Evolutionary conservation across 2,329 filamentous ascomycete species (phyloP).

Genomic region (Colletotrichum camelliae): DNA sequence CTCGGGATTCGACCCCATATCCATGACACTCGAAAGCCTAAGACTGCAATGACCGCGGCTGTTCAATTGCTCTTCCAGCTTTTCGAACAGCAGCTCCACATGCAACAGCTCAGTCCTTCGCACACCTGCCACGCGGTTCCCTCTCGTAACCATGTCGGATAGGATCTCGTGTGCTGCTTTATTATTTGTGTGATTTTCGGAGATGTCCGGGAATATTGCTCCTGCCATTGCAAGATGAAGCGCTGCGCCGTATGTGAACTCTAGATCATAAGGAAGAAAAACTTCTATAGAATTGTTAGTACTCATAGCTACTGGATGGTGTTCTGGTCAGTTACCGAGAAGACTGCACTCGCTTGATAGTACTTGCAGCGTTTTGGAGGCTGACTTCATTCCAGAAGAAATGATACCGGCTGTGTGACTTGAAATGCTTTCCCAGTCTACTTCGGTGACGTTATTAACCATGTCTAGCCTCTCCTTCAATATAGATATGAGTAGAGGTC

Average conservation of each 20-base stretch:
- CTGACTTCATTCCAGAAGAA: background rate
- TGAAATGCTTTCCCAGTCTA: background rate
- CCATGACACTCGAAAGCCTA: too few relatives aligned
- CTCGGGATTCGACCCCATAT: too few relatives aligned
- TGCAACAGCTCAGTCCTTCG: background rate
- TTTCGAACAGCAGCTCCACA: background rate
- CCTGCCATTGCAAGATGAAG: background rate
- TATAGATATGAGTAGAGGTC: background rate
- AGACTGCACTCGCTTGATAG: background rate
- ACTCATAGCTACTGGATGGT: background rate
- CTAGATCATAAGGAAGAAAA: background rate
- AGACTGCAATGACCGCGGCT: too few relatives aligned
- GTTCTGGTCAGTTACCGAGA: background rate
- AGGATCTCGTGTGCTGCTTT: background rate
- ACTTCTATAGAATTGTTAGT: background rate
- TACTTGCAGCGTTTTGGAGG: background rate
- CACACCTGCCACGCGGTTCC: background rate
- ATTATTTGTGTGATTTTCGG: background rate
- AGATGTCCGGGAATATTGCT: background rate
- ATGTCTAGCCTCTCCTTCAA: background rate
- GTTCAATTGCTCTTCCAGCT: background rate
- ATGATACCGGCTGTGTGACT: background rate
- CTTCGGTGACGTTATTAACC: background rate
- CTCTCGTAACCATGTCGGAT: background rate
- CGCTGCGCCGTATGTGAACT: background rate